These are phyloP conservation scores for Moesziomyces antarcticus DNA, from an alignment of 1,284 basidiomycete species.

Conservation along the genomic window DNA sequence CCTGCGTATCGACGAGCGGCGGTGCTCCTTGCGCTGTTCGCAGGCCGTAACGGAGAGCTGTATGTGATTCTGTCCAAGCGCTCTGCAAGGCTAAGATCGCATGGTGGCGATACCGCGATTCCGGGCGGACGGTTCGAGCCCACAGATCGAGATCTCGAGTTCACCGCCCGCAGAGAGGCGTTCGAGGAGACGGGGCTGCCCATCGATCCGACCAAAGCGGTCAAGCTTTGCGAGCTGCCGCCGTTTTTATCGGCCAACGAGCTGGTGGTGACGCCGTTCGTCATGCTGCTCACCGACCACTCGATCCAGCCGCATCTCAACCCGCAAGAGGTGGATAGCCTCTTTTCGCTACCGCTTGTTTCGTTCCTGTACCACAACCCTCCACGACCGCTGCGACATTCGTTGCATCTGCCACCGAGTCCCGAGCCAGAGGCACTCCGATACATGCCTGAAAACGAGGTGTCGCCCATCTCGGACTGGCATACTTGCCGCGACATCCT, in stretches of 20 bases:
- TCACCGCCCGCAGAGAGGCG: conserved; percentile 60
- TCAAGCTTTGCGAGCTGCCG: conserved; percentile 57
- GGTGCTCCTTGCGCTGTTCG: conserved; percentile 59
- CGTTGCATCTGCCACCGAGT: conserved; percentile 31
- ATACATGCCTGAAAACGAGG: conserved; percentile 50
- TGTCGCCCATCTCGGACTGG: conserved; percentile 59
- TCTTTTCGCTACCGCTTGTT: conserved; percentile 59
- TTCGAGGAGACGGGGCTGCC: conserved; percentile 65
- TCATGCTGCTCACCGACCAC: conserved; percentile 54
- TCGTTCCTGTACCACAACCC: conserved; percentile 60
- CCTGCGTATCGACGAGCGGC: conserved; percentile 64
- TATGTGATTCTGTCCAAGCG: conserved; percentile 62
- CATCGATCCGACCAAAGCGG: conserved; percentile 41
- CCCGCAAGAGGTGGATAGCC: conserved; percentile 53
- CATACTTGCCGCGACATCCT: conserved; percentile 60
- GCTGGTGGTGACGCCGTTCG: conserved; percentile 63
- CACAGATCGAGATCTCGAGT: conserved; percentile 54
- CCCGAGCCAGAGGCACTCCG: conserved; percentile 35
- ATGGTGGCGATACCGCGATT: conserved; percentile 64
- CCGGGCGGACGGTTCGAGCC: conserved; percentile 63
- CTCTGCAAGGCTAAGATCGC: conserved; percentile 42
- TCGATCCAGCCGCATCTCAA: conserved; percentile 50
- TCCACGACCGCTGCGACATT: conserved; percentile 18
- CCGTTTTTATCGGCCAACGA: conserved; percentile 64
- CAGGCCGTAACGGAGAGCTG: conserved; percentile 56